These are phyloP conservation scores for Phytophthora pseudosyringae DNA, from an alignment of 352 stramenopile genomes.

Conservation along the genomic window DNA sequence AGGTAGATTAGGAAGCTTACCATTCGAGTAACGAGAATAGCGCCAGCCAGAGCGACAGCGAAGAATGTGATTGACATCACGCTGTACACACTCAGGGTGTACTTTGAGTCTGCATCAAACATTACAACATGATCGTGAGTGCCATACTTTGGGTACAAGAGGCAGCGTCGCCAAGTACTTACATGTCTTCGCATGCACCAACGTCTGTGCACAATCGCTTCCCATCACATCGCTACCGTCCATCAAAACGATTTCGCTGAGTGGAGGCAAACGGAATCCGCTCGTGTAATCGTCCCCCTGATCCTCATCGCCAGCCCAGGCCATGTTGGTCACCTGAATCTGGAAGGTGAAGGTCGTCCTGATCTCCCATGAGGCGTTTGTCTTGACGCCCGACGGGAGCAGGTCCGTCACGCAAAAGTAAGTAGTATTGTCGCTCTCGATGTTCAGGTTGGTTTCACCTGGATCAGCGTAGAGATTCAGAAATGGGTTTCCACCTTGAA, in stretches of 20 bases:
- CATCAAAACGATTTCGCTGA: slow-evolving; percentile 70
- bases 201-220: slow-evolving; percentile 71
- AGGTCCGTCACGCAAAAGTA: slow-evolving; percentile 83
- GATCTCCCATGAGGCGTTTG: slow-evolving; percentile 74
- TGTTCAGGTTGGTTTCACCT: slow-evolving; percentile 53
- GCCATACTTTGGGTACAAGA: neutral
- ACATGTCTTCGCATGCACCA: slow-evolving; percentile 72
- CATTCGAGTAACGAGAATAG: slow-evolving; percentile 85
- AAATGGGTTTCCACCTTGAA: slow-evolving; percentile 82
- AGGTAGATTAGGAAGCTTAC: slow-evolving; percentile 32
- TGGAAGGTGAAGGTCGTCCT: slow-evolving; percentile 76
- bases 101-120: slow-evolving; percentile 52
- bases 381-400: slow-evolving; percentile 60
- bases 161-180: slow-evolving; percentile 31
- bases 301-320: slow-evolving; percentile 43
- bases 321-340: slow-evolving; percentile 64
- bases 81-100: slow-evolving; percentile 84
- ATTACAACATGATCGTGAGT: slow-evolving; percentile 16
- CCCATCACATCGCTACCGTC: slow-evolving; percentile 57
- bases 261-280: slow-evolving; percentile 47
- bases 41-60: slow-evolving; percentile 71
- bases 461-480: slow-evolving; percentile 69
- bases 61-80: slow-evolving; percentile 90
- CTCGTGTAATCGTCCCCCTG: slow-evolving; percentile 25
- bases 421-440: slow-evolving; percentile 63